Base-by-base conservation (phyloP, 2,329 filamentous ascomycete species). In the Tricladium varicosporioides region DNA sequence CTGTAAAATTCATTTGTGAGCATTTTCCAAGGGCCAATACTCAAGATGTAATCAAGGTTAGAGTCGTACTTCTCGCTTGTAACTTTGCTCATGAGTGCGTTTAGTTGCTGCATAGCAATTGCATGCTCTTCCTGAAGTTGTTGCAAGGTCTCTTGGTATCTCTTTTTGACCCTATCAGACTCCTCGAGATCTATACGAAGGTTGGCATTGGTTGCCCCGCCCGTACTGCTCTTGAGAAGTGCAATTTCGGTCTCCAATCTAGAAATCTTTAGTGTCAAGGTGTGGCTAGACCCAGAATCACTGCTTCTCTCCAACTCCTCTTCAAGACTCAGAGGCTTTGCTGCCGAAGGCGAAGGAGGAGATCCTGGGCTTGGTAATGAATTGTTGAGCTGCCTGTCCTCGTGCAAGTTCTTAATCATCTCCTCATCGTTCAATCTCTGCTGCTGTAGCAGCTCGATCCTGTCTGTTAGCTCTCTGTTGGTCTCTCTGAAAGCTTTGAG, bases 201-300 rank as follows among this genome's bases (percentile, higher is more conserved):
- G 45, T 77, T 73, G 45, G 79, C 78, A 55, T 78, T 80, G 62
- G 84, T 81, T 1, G 80, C 79, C 7, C 78, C 77, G 7, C 78
- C 79, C 9, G 77, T 78, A 50, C 77, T 82, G 59, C 76, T 80
- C 58, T 80, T 79, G 11, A 87, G 72, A 7, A 86, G 69, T 36
- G 80, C 77, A 63, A 85, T 86, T 69, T 87, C 85, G 5, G 84
- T 80, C 66, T 81, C 83, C 48, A 87, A 73, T 33, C 84, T 78
- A 31, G 81, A 81, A 18, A 84, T 68, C n/a, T 78, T 77, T 45
- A 82, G 71, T 10, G 76, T 27, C 22, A 27, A 27, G 22, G 22
- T 7, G 22, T 27, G 22, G 22, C 22, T 27, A 27, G 22, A 27
- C 4, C 22, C 22, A 27, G 22, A 27, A 7, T 65, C 63, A 22